phyloP scores from a whole-genome alignment of 768 basidiomycete genomes.

The Ramaria sp. region DNA sequence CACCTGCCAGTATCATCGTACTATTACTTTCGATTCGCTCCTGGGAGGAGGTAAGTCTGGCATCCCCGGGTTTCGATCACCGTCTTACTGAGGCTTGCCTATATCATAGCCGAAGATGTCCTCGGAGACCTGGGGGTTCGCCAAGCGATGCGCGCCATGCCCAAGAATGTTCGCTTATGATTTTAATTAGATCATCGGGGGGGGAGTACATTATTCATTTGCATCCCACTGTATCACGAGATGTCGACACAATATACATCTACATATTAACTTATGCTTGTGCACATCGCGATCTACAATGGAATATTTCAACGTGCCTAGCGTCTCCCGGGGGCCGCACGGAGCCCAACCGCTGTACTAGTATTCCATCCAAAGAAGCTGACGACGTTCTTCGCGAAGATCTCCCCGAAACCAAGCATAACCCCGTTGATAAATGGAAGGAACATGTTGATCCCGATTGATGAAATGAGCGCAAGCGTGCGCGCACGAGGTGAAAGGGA shows the following conservation, averaged over 20 bases:
- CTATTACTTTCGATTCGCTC: conserved; percentile 75
- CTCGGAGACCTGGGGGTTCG: conserved; percentile 72
- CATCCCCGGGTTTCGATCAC: background rate
- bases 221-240: background rate
- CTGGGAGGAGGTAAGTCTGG: conserved; percentile 48
- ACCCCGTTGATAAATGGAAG: conserved; percentile 90
- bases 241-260: background rate
- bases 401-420: conserved; percentile 94
- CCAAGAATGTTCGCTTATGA: conserved; percentile 52
- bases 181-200: background rate
- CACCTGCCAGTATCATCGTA: conserved; percentile 57
- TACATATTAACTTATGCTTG: background rate
- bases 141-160: conserved; percentile 70
- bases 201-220: background rate
- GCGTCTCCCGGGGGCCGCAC: background rate
- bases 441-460: conserved; percentile 73
- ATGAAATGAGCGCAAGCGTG: conserved; percentile 55
- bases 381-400: conserved; percentile 45
- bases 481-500: conserved; percentile 59
- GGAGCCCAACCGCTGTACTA: conserved; percentile 12
- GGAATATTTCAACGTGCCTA: background rate
- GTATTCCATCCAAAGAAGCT: conserved; percentile 20
- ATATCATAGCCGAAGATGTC: conserved; percentile 55
- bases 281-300: background rate
- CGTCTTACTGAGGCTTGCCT: background rate